These are phyloP conservation scores for Ceratocystis colombiana DNA, from an alignment of 2,329 filamentous ascomycete species.

Conservation along the genomic window DNA sequence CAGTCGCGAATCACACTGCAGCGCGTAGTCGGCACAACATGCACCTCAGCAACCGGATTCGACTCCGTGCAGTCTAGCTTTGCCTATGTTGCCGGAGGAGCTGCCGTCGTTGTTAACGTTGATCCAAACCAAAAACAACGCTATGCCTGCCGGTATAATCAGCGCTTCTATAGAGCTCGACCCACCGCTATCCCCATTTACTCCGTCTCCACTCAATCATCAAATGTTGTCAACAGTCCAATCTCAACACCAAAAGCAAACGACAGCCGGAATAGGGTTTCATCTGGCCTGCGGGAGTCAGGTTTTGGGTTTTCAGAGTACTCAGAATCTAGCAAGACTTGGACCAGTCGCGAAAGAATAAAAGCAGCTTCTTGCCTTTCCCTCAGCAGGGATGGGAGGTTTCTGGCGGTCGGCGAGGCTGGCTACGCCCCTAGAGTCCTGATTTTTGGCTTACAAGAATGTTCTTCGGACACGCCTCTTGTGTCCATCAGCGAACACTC, in stretches of 20 bases:
- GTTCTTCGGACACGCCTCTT: conserved; percentile 68
- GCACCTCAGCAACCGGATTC: conserved; percentile 73
- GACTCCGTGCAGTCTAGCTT: conserved; percentile 70
- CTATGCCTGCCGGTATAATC: conserved; percentile 40
- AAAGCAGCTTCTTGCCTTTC: conserved; percentile 89
- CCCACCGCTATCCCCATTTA: conserved; percentile 62
- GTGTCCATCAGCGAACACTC: conserved; percentile 82
- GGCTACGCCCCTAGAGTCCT: conserved; percentile 87
- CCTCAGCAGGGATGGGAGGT: conserved; percentile 76
- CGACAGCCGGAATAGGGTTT: conserved; percentile 50
- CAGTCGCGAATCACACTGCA: conserved; percentile 60
- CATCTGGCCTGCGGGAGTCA: conserved; percentile 41
- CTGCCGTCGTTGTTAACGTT: conserved; percentile 79
- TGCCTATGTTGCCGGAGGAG: conserved; percentile 84
- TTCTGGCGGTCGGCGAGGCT: conserved; percentile 86
- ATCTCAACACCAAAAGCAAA: conserved; percentile 51
- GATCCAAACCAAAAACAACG: conserved; percentile 44
- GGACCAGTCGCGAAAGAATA: conserved; percentile 83
- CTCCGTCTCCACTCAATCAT: conserved; percentile 45
- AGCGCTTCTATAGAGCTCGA: conserved; percentile 84
- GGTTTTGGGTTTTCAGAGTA: conserved; percentile 40
- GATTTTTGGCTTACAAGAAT: conserved; percentile 75
- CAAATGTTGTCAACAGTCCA: conserved; percentile 41
- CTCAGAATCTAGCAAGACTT: conserved; percentile 60
- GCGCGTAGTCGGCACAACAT: conserved; percentile 85